These are phyloP conservation scores for Apiospora hydei DNA, from an alignment of 2,329 filamentous ascomycete species.

Conservation along the genomic window DNA sequence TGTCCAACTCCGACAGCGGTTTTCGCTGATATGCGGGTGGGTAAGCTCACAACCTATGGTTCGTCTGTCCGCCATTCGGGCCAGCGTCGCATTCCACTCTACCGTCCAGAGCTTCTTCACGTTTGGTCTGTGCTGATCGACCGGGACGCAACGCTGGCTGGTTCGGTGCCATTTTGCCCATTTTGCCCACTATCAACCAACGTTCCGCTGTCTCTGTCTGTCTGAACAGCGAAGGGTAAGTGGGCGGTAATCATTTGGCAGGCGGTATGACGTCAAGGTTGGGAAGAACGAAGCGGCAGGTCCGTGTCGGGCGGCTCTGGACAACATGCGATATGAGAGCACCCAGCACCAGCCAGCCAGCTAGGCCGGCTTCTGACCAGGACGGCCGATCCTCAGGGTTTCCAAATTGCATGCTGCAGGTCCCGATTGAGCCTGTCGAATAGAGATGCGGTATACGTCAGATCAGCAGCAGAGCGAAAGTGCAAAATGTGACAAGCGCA, in stretches of 20 bases:
- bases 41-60: not conserved
- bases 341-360: not conserved
- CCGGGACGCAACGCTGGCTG: conserved; percentile 12
- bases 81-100: not conserved
- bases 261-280: conserved; percentile 14
- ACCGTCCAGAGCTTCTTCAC: conserved; percentile 4
- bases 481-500: not conserved
- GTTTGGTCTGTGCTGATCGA: conserved; percentile 14
- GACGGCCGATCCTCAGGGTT: not conserved
- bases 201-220: not conserved
- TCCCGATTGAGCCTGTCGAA: not conserved
- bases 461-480: not conserved
- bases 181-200: conserved; percentile 6
- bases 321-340: not conserved
- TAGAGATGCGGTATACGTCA: not conserved
- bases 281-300: not conserved
- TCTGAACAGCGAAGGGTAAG: not conserved
- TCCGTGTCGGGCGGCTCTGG: not conserved
- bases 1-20: not conserved
- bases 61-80: not conserved
- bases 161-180: conserved; percentile 1
- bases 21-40: not conserved
- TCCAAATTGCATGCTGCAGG: conserved; percentile 1
- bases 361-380: not conserved
- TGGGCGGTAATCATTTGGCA: not conserved